Base-by-base conservation (phyloP, 192 early-diverging fungal species). In the Chytriomyces sp. region DNA sequence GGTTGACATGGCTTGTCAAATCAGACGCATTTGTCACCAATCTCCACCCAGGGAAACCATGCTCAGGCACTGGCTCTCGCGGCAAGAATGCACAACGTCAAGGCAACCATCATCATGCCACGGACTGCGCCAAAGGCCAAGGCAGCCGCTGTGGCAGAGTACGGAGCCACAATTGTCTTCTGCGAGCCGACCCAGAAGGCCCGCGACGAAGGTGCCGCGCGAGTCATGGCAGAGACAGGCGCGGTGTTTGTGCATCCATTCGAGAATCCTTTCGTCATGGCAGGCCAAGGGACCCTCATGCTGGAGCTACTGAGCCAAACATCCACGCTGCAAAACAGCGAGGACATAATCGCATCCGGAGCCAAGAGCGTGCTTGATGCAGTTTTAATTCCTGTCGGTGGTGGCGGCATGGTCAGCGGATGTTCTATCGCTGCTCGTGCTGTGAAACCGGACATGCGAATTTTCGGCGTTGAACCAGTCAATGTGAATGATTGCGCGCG, bases 241-340 rank as follows among this genome's bases (percentile, higher is more conserved):
- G 88, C 84, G 0, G 73, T 75, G 3, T 79, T 90, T 44, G 81
- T 89, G 43, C 86, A 86, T 45, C 88, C 88, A 28, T 90, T 79
- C 59, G 79, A 89, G 7, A 70, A 89, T 45, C 76, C 78, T 11
- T 46, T 76, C 61, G 84, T 90, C 10, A 89, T 89, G 64, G 82
- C 88, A 45, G 88, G 88, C 3, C 88, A 89, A 20, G 88, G 88
- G 9, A 89, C 88, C n/a, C 66, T 85, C 7, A 79, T 76, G 53
- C 61, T 90, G 8, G 88, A 89, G 66, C 72, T 89, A 5, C 45
- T 90, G n/a, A 28, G 78, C 1, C 88, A 89, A 77, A 65, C 77
- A 10, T 59, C 13, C 10, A 20, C 68, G 49, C 35, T 35, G 35
- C 35, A 35, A 35, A 35, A 35, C 4, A 35, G 35, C 4, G 35